Evolutionary conservation across 164 flowering plant species (phyloP).

Genomic region (Vitis amurensis): DNA sequence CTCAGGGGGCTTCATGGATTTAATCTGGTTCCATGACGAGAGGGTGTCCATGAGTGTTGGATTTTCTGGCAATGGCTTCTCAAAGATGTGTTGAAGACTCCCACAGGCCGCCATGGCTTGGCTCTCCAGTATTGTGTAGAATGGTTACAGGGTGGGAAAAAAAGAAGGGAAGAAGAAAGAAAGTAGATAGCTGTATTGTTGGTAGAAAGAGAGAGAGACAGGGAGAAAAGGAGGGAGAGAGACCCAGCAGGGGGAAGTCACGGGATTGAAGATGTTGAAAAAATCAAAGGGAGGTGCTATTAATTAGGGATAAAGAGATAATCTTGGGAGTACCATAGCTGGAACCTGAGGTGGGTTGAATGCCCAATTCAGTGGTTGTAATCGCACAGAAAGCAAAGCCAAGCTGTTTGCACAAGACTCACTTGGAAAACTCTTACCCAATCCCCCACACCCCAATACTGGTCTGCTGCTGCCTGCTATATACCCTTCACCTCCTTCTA

Average conservation of each 20-base stretch:
- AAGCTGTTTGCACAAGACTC: no score
- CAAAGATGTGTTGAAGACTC: constrained; percentile 66
- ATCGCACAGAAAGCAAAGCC: no score
- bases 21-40: constrained; percentile 54
- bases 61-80: constrained; percentile 54
- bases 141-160: neutral
- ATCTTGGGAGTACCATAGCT: neutral
- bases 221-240: neutral
- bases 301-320: constrained; percentile 4
- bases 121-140: neutral
- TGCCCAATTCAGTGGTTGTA: neutral
- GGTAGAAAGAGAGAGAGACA: neutral
- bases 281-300: constrained; percentile 13
- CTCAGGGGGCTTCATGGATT: constrained; percentile 30
- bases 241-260: neutral
- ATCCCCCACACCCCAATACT: no score
- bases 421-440: no score
- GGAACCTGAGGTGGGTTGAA: no score
- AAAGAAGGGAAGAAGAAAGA: neutral
- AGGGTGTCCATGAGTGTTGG: constrained; percentile 54
- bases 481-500: no score
- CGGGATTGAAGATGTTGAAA: constrained; percentile 9
- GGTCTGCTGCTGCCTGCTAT: no score
- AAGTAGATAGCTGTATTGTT: neutral
- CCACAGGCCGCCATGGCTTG: constrained; percentile 66